Evolutionary conservation across 2,329 filamentous ascomycete genomes (phyloP).

Genomic region (Xylaria digitata): DNA sequence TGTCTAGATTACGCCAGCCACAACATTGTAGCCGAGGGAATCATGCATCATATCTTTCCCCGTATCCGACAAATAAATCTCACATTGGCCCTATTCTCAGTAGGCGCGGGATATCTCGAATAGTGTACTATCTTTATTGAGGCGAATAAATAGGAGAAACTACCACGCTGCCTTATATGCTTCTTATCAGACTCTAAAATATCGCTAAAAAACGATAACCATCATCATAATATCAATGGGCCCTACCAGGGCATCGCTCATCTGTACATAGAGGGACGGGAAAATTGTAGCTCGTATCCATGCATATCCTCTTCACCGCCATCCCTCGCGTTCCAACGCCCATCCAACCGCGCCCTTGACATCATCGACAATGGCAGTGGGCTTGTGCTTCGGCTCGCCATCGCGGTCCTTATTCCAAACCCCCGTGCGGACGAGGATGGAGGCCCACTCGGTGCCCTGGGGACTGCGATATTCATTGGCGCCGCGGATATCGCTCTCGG

Average conservation of each 20-base stretch:
- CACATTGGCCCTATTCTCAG: background rate
- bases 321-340: slow-evolving; percentile 72
- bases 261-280: background rate
- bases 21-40: background rate
- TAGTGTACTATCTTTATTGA: background rate
- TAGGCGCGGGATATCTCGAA: background rate
- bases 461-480: slow-evolving; percentile 79
- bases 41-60: background rate
- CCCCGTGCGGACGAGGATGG: slow-evolving; percentile 82
- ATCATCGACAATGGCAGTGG: slow-evolving; percentile 75
- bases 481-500: slow-evolving; percentile 88
- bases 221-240: background rate
- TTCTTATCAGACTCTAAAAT: background rate
- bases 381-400: slow-evolving; percentile 67
- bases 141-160: background rate
- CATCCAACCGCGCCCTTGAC: slow-evolving; percentile 82
- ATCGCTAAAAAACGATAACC: background rate
- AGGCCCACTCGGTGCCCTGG: slow-evolving; percentile 78
- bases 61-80: background rate
- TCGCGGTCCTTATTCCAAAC: slow-evolving; percentile 68
- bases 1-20: background rate
- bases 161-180: background rate
- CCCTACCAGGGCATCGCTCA: background rate
- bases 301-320: slow-evolving; percentile 42
- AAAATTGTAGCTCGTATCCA: background rate